These are phyloP conservation scores for Thermothielavioides terrestris DNA, from an alignment of 495 filamentous ascomycete species.

Conservation along the genomic window DNA sequence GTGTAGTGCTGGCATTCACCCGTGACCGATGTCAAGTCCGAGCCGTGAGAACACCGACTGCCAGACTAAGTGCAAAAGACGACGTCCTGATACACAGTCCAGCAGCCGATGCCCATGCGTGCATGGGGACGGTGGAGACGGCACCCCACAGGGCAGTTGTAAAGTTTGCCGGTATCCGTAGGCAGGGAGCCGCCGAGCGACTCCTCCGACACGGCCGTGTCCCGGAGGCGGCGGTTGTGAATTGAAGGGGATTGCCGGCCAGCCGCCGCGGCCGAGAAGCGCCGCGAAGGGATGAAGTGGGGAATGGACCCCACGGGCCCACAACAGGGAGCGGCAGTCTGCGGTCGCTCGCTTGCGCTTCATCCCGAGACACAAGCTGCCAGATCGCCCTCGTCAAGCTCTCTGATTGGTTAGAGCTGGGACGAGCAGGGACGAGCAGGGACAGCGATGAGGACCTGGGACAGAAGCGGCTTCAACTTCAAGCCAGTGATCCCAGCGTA, in stretches of 20 bases:
- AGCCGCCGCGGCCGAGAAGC: slow-evolving; percentile 10
- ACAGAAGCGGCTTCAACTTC: slow-evolving; percentile 29
- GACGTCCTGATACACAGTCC: slow-evolving; percentile 1
- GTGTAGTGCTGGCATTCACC: too few species aligned
- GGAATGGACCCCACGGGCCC: slow-evolving; percentile 8
- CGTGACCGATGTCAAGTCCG: not conserved
- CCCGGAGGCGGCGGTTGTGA: slow-evolving; percentile 2
- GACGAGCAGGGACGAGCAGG: slow-evolving; percentile 20
- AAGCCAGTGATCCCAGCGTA: slow-evolving; percentile 11
- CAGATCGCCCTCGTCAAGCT: slow-evolving; percentile 18
- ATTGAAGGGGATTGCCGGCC: slow-evolving; percentile 1
- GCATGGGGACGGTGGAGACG: not conserved
- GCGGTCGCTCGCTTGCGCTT: slow-evolving; percentile 28
- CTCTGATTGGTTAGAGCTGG: slow-evolving; percentile 18
- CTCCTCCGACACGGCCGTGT: not conserved
- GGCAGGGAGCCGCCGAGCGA: not conserved
- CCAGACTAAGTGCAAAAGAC: not conserved
- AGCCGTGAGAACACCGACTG: not conserved
- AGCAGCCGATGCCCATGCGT: not conserved
- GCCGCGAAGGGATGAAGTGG: slow-evolving; percentile 11
- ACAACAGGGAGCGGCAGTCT: slow-evolving; percentile 12
- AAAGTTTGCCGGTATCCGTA: slow-evolving; percentile 1
- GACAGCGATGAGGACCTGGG: slow-evolving; percentile 16
- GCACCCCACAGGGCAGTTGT: not conserved
- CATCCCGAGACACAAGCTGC: slow-evolving; percentile 29